Evolutionary conservation across 805 yeast genomes (phyloP).

Genomic region (Spathaspora girioi): DNA sequence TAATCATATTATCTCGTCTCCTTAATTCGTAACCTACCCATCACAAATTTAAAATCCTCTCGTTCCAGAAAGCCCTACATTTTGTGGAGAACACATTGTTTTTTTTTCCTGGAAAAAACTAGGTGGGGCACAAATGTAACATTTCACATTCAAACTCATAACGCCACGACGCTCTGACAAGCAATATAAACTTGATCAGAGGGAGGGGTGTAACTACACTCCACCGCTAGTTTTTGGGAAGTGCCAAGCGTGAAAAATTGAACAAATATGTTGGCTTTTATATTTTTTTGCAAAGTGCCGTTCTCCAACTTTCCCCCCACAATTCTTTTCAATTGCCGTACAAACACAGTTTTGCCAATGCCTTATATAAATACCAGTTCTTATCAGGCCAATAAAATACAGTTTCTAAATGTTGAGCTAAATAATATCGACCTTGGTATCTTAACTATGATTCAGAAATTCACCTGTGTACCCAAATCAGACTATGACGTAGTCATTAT

Average conservation of each 20-base stretch:
- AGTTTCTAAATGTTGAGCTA: background rate
- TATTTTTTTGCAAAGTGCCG: background rate
- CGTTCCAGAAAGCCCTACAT: no score
- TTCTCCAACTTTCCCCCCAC: background rate
- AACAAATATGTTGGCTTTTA: background rate
- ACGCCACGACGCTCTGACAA: no score
- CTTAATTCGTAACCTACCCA: no score
- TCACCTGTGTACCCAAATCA: constrained; percentile 26
- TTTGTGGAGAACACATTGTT: no score
- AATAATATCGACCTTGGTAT: background rate
- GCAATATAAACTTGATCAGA: no score
- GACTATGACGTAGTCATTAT: constrained; percentile 32
- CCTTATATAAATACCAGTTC: constrained; percentile 10
- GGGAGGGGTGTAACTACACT: no score
- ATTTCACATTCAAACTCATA: no score
- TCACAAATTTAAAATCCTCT: no score
- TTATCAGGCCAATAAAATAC: constrained; percentile 22
- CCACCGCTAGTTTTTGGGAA: background rate
- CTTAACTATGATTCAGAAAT: constrained; percentile 30
- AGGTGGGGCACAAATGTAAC: no score
- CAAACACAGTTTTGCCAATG: background rate
- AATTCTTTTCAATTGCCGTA: background rate
- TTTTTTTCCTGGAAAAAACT: no score
- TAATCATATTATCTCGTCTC: no score
- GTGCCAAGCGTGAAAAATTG: background rate